Base-by-base conservation (phyloP, 306 rosid species). In the Vachellia pachyceras region DNA sequence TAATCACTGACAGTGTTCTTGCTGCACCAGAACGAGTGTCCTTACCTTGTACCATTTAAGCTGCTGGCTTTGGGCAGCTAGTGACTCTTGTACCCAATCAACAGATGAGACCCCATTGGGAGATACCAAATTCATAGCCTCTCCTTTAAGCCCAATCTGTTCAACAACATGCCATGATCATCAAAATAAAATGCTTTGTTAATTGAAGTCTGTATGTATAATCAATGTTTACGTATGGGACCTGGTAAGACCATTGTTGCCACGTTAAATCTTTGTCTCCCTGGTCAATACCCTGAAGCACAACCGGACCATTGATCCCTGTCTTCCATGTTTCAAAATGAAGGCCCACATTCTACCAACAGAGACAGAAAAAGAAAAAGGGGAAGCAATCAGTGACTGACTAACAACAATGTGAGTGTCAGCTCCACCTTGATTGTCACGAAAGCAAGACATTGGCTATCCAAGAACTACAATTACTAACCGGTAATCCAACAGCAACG, bases 231-330 rank as follows among this genome's bases (percentile, higher is more conserved):
- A 63, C 42, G 29, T 6, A 13, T 40, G 82, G 61, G 14, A 95
- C 99, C 97, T 90, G 95, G 90, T 95, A 90, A 73, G 93, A 88
- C 99, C 99, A 95, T 84, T 87, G 92, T 66, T 93, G 98, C 82
- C 72, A 50, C 3, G 97, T 83, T 82, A 93, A 80, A 64, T 95
- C 98, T 75, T 73, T 90, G 60, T 74, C 90, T 80, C 97, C 99
- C 0, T 73, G 81, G 52, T 89, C 88, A 61, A 95, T 97, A 50
- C 98, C 99, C 52, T 86, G 82, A 49, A 95, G 75, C 74, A 86
- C 86, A 84, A 95, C 92, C 29, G 98, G 92, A 89, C 98, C 96
- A 2, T 37, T 86, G 83, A 95, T 85, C 41, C 99, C 99, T 45
- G 97, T 84, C 80, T 85, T 83, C 98, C 97, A 90, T 33, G 84